Evolutionary conservation across 2,329 filamentous ascomycete species (phyloP).

Genomic region (Beauveria scarabaeidicola): DNA sequence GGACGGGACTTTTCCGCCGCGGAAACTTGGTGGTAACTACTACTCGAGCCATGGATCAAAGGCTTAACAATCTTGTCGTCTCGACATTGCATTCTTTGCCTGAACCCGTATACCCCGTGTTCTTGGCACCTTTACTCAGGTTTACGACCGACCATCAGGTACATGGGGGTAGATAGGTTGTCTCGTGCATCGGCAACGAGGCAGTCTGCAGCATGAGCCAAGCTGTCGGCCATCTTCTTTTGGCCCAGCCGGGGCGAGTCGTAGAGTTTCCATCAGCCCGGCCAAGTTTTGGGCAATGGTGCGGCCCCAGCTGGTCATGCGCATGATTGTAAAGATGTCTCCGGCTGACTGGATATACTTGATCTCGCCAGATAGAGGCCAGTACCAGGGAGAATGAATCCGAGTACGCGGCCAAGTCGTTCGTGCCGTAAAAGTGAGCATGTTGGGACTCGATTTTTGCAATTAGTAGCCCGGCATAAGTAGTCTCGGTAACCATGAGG

Average conservation of each 20-base stretch:
- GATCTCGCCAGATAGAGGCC: conserved; percentile 72
- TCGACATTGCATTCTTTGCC: neutral
- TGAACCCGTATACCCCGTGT: neutral
- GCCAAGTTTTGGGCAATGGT: conserved; percentile 63
- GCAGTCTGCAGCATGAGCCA: conserved; percentile 68
- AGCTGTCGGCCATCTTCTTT: conserved; percentile 77
- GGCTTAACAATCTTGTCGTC: no score
- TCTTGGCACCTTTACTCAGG: conserved; percentile 31
- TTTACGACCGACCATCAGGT: conserved; percentile 83
- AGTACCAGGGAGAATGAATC: conserved; percentile 73
- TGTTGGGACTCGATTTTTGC: no score
- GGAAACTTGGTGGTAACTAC: no score
- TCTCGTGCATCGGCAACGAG: conserved; percentile 73
- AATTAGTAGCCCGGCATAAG: no score
- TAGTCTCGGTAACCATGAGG: no score
- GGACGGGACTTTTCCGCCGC: neutral
- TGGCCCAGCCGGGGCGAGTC: conserved; percentile 71
- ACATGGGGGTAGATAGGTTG: conserved; percentile 93
- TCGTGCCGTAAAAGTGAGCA: conserved; percentile 60
- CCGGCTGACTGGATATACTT: conserved; percentile 74
- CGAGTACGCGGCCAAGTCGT: conserved; percentile 47
- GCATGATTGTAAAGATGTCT: conserved; percentile 67
- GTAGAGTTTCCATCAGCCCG: conserved; percentile 59
- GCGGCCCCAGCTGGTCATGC: conserved; percentile 77
- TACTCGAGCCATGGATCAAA: no score